Base-by-base conservation (phyloP, 345 rosid genomes). In the Hibiscus tridactylites region DNA sequence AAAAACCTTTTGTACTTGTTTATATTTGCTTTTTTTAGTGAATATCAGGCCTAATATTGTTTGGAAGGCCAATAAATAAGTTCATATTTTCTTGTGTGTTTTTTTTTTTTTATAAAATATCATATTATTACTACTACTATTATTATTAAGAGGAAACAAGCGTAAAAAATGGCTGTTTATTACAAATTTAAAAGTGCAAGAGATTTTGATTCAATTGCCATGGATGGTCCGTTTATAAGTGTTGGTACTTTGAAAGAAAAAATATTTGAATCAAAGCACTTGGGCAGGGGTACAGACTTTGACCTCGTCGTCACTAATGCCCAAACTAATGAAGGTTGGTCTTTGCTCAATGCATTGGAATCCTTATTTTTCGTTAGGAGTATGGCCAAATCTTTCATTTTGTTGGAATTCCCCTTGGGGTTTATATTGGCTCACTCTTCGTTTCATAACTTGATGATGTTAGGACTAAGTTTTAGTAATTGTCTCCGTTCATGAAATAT, bases 251-350 rank as follows among this genome's bases (percentile, higher is more conserved):
- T 96, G 90, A 96, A 96, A 96, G 99, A 95, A 89, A 96, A 91
- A 90, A 81, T 96, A 33, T 92, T 91, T 82, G 96, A 92, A 92
- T 84, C 97, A 76, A 96, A 96, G 99, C 99, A 92, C 77, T 84
- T 92, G 92, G 96, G 98, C 81, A 89, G 85, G 84, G 99, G 99
- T 81, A 92, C 91, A 10, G 99, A 96, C 87, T 88, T 87, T 86
- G 99, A 96, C 80, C 96, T 95, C 57, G 88, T 92, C 78, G 90
- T 96, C 87, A 88, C 97, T 84, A 96, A 96, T 76, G 96, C 98
- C 84, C 99, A 96, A 88, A 90, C 97, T 82, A 86, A 83, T 76
- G 95, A 96, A 96, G 99, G 99, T 96, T 88, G 96, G 99, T 88
- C 70, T 81, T 68, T 79, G 74, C 72, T 74, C 64, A 26, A 26